Base-by-base conservation (phyloP, 108 stramenopile genomes). In the Conticribra guillardii region DNA sequence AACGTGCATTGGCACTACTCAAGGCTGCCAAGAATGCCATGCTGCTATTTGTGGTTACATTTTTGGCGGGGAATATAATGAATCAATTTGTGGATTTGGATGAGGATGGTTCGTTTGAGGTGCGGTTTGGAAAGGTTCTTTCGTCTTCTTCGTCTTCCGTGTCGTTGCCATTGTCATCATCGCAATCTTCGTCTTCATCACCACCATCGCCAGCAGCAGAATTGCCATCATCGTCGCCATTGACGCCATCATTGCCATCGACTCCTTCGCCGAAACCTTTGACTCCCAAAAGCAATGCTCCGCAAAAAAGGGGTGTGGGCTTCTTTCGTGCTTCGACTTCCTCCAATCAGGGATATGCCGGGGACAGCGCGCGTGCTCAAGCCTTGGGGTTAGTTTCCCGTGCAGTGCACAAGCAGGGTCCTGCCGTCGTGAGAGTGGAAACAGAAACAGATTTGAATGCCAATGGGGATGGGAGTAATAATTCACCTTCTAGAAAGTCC, bases 391-490 rank as follows among this genome's bases (percentile, higher is more conserved):
- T 88, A 74, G 89, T 96, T 2, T 74, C 85, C 17, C 76, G 85
- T 21, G 96, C 92, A 11, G 93, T 95, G 0, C 65, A 82, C 27
- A 67, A 83, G 33, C 84, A 92, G 7, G 93, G 93, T 27, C 96
- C 93, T 19, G 73, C 93, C 5, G 92, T 93, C 2, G 83, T 95
- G 4, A 86, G 96, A 15, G 77, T 97, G 22, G 96, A 97, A 71
- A 96, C 92, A 2, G 90, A 94, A 71, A 88, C 88, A 3, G 67
- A 88, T 34, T 22, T 86, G 45, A 64, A 82, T 32, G 8, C 2
- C 26, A 37, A 24, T 17, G 60, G 18, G 15, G 55, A 23, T 26
- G 2, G 18, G n/a, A n/a, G n/a, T 22, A 18, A 5, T 17, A 26
- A 71, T 11, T 26, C 27, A 56, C 17, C 3, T 23, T 4, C 14